phyloP scores from a whole-genome alignment of 768 basidiomycete genomes.

The Boletellus ananas region DNA sequence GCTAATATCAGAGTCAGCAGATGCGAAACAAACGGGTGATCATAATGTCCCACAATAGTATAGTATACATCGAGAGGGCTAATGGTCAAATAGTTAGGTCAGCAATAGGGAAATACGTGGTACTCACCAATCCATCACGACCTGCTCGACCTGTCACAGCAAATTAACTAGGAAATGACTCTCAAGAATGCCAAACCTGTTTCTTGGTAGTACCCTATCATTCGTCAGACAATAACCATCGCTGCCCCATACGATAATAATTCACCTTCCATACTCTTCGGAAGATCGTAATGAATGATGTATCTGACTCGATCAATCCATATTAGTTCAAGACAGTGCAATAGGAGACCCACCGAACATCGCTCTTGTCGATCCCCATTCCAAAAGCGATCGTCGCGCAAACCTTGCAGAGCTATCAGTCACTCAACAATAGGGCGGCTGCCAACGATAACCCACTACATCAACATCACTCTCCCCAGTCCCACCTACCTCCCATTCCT shows the following conservation, averaged over 20 bases:
- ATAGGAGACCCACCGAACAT: conserved; percentile 50
- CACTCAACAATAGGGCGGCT: not conserved
- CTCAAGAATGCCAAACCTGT: conserved; percentile 48
- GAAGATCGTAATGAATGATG: conserved; percentile 78
- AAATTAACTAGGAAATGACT: not conserved
- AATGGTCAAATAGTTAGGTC: not conserved
- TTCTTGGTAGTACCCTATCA: conserved; percentile 79
- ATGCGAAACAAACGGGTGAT: not conserved
- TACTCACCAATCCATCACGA: conserved; percentile 66
- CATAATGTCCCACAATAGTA: conserved; percentile 63
- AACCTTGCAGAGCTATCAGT: conserved; percentile 39
- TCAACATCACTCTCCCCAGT: conserved; percentile 53
- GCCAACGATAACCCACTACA: conserved; percentile 43
- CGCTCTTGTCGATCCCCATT: conserved; percentile 81
- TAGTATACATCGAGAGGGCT: conserved; percentile 79
- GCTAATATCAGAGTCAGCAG: conserved; percentile 38
- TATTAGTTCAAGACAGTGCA: not conserved
- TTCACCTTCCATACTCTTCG: conserved; percentile 79
- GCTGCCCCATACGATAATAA: not conserved
- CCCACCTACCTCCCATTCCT: conserved; percentile 59
- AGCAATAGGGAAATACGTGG: not conserved
- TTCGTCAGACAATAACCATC: not conserved
- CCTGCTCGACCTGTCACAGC: conserved; percentile 63
- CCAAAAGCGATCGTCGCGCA: conserved; percentile 84
- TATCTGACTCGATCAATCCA: conserved; percentile 41